Evolutionary conservation across 306 rosid genomes (phyloP).

Genomic region (Cicer chorassanicum): DNA sequence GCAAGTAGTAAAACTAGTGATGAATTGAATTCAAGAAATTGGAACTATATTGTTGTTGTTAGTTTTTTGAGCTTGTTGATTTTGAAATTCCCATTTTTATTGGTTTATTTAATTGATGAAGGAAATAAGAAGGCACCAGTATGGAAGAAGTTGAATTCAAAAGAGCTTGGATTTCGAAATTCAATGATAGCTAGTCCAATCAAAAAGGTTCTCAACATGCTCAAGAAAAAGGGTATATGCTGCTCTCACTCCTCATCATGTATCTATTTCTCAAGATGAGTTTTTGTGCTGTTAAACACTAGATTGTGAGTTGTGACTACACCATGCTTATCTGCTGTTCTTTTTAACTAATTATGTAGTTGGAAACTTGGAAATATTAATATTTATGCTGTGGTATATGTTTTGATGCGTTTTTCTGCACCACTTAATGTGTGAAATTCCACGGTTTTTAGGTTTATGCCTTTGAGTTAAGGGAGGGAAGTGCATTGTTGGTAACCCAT

Average conservation of each 20-base stretch:
- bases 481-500: constrained; percentile 33
- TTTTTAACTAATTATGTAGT: neutral
- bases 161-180: constrained; percentile 72
- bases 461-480: constrained; percentile 36
- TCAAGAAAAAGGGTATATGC: constrained; percentile 67
- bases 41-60: neutral
- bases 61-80: constrained; percentile 26
- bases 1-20: neutral
- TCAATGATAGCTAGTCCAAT: constrained; percentile 73
- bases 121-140: constrained; percentile 47
- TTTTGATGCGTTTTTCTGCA: constrained; percentile 16
- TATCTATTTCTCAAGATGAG: neutral
- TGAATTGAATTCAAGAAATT: neutral
- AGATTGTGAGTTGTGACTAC: constrained; percentile 15
- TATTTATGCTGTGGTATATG: constrained; percentile 15
- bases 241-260: constrained; percentile 15
- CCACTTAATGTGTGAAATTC: constrained; percentile 10
- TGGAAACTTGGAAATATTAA: neutral
- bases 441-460: constrained; percentile 29
- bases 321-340: neutral
- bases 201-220: constrained; percentile 66
- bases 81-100: neutral
- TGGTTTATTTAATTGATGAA: constrained; percentile 33
- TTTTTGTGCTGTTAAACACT: neutral
- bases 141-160: constrained; percentile 76